Percentiles rank a stretch among this genome's conserved stretches.
These are phyloP conservation scores for Hericium rajendrae DNA, from an alignment of 768 basidiomycete species.

Conservation along the genomic window DNA sequence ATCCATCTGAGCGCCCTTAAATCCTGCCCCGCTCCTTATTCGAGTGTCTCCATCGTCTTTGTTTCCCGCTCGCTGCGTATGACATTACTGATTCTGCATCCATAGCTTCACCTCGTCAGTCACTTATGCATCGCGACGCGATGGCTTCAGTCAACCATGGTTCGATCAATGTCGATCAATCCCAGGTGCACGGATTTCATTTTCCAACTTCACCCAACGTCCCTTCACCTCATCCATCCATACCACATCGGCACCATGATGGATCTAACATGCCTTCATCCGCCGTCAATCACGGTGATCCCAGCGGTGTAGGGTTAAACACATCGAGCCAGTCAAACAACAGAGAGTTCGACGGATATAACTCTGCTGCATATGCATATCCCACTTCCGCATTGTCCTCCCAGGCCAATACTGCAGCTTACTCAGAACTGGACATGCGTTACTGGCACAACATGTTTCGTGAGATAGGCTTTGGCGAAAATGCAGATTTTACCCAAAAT, in stretches of 20 bases:
- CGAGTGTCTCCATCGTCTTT: not conserved
- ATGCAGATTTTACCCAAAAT: slow-evolving; percentile 15
- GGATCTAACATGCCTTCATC: not conserved
- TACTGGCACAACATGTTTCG: slow-evolving; percentile 73
- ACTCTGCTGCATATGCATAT: not conserved
- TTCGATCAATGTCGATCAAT: slow-evolving; percentile 22
- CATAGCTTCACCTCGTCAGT: not conserved
- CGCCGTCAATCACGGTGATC: not conserved
- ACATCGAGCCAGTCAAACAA: slow-evolving; percentile 1
- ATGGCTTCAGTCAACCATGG: slow-evolving; percentile 25
- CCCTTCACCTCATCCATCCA: slow-evolving; percentile 11
- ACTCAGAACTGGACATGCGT: slow-evolving; percentile 40
- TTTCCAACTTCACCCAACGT: slow-evolving; percentile 24
- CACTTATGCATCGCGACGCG: slow-evolving; percentile 28
- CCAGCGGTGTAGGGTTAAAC: not conserved
- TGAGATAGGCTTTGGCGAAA: slow-evolving; percentile 57
- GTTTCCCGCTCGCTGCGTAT: not conserved
- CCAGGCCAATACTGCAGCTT: not conserved
- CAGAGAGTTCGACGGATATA: not conserved
- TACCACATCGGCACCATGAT: slow-evolving; percentile 4
- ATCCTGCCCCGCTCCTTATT: not conserved
- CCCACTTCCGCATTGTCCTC: not conserved
- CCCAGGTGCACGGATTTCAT: slow-evolving; percentile 29
- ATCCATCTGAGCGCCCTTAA: not conserved
- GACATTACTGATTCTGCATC: not conserved